Evolutionary conservation across 176 grass and related monocot genomes (phyloP), one percentile per base, ranked within the genome.

Genomic region (Hordeum vulgare): DNA sequence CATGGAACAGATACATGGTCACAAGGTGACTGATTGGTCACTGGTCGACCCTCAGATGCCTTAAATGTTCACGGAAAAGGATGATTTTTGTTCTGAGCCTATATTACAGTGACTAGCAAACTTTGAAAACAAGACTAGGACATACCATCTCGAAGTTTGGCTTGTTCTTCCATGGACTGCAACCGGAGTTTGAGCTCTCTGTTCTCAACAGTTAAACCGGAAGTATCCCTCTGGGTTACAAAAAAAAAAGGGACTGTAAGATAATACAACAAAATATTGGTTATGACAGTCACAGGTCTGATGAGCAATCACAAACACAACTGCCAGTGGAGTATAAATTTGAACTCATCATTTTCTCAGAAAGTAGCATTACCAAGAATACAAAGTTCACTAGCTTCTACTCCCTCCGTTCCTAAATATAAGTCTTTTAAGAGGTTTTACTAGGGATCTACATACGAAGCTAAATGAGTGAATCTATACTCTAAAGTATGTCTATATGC

Each of bases 121-220:
- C 44, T 79, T 86, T 54, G 13, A 47, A 89, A 80, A 67, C 14
- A 87, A 89, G 68, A 74, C 13, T 44, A 72, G 4, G 26, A 80
- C 71, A 64, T 94, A 96, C 97, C 97, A 84, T 99, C 93, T 87
- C 93, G 87, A 82, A 99, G 97, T 86, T 99, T 92, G 61, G 97
- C 93, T 84, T 99, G 97, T 69, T 99, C 90, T 86, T 99, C 97
- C 97, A 96, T 99, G 61, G 97, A 26, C 81, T 96, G 91, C 85
- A 94, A 87, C 73, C 93, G 89, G 24, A 96, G 89, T 92, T 94
- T 99, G 78, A 96, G 84, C 70, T 96, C 97, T 78, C 97, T 96
- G 71, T 99, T 99, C 85, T 96, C 97, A 20, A 91, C 12, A 20
- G 97, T 99, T 85, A 99, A 87, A 83, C 91, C 80, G 56, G 91